Base-by-base conservation (phyloP, 2,329 filamentous ascomycete species). In the Fusarium subglutinans region DNA sequence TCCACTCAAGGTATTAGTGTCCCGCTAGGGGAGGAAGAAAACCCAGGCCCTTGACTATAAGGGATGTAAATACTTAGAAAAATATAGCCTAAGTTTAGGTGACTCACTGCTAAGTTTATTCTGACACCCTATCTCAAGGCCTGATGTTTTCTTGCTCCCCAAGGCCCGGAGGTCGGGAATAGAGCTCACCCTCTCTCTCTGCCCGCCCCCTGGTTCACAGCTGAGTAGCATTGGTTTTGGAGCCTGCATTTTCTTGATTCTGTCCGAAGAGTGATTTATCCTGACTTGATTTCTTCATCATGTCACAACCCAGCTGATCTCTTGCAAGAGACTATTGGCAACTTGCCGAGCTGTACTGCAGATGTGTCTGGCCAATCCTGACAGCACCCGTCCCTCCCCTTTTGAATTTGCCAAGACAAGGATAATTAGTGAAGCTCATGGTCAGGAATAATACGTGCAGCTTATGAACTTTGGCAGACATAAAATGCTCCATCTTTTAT, bases 311-410 rank as follows among this genome's bases (percentile, higher is more conserved):
- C 43, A 70, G 62, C 67, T 53, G 45, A 58, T 30, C 35, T 63
- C 47, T 47, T 55, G 62, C 50, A 61, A 47, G 13, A 43, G 53
- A 66, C 60, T 72, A 59, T 69, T 63, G 59, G 54, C 69, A 62
- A 43, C 47, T 45, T 68, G 50, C 62, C 54, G 63, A 48, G 45
- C 64, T 61, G 60, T 57, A 53, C 53, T 53, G 44, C 57, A 61
- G 48, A 62, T 50, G 56, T 44, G 35, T 54, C 60, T 63, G 50
- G 57, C 66, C 73, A 77, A 77, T 77, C 73, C 65, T 54, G 35
- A 51, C 35, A n/a, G 44, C 47, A 72, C 63, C 74, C 69, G 72
- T 54, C 72, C 66, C 74, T 67, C 69, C 75, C 53, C 68, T 40
- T 51, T 64, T 59, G 60, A 66, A 66, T 53, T 50, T 63, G 50